Base-by-base conservation (phyloP, 2,329 filamentous ascomycete species). In the Calonectria henricotiae region DNA sequence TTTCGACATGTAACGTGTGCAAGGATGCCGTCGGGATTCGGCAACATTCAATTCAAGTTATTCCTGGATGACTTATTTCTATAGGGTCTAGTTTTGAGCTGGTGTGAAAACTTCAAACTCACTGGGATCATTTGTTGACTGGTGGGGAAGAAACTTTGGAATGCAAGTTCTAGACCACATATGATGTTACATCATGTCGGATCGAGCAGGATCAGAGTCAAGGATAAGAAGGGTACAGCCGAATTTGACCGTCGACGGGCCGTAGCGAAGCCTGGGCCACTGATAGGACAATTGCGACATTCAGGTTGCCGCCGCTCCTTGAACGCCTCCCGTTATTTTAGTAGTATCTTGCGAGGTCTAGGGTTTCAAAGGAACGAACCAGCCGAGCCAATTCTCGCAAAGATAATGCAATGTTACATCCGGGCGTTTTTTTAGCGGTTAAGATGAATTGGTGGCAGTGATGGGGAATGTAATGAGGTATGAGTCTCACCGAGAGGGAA, bases 401-500 rank as follows among this genome's bases (percentile, higher is more conserved):
- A 12, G 25, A 27, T 15, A n/a, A 58, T 58, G 51, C 23, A 58
- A 58, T 37, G 51, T 58, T 58, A 58, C 51, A 39, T 58, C 12
- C 32, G 39, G 51, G 32, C 5, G 51, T 58, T 39, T n/a, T 25
- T 58, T 58, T 39, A 58, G 51, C 20, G 37, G 37, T n/a, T 5
- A 5, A 12, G 12, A 39, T 12, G 51, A 39, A 39, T 39, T 13
- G 7, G 35, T 25, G 20, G 35, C 12, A 58, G 35, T 12, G 11
- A 46, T 15, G 44, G 39, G 61, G 61, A 63, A 63, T 49, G 61
- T 15, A 17, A 63, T 13, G 43, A 7, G 27, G n/a, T 15, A 44
- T 47, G 39, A 46, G 63, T 65, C 51, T 58, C 63, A 65, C 51
- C 37, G 20, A 25, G 32, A 32, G n/a, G n/a, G 51, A 46, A 20